These are phyloP conservation scores for Laguncularia racemosa DNA, from an alignment of 345 rosid species.

Conservation along the genomic window DNA sequence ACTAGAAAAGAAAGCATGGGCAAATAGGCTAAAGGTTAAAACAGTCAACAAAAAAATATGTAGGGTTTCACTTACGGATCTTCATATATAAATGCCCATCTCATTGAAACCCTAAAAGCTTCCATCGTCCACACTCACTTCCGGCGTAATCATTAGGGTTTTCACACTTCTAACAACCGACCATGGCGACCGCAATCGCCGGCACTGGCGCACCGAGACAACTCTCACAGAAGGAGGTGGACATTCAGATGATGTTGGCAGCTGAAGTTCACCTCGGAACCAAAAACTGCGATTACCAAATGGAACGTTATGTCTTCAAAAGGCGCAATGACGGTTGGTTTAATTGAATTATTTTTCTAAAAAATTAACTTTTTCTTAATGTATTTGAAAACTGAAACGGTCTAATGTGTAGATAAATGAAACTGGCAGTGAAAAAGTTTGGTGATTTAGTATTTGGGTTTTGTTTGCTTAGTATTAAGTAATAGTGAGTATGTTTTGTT, in stretches of 20 bases:
- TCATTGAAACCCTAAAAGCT: too few relatives aligned
- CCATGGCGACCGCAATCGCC: constrained; percentile 18
- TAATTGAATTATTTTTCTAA: not conserved
- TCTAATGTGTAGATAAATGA: too few relatives aligned
- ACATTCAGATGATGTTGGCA: constrained; percentile 83
- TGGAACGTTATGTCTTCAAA: constrained; percentile 94
- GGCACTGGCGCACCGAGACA: constrained; percentile 30
- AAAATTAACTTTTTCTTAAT: too few relatives aligned
- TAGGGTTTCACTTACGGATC: too few relatives aligned
- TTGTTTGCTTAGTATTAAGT: too few relatives aligned
- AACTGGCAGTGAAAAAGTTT: too few relatives aligned
- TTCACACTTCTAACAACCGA: not conserved
- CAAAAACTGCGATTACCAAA: constrained; percentile 82
- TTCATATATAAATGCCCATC: too few relatives aligned
- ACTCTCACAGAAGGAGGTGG: constrained; percentile 66
- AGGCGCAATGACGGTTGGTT: constrained; percentile 76
- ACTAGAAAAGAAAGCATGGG: too few relatives aligned
- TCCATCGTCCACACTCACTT: not conserved
- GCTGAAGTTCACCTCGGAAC: constrained; percentile 94
- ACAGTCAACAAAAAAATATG: too few relatives aligned
- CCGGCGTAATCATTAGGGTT: not conserved
- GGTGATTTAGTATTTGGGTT: too few relatives aligned
- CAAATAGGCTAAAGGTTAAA: too few relatives aligned
- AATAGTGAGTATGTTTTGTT: too few relatives aligned
- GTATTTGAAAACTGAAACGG: not conserved